Evolutionary conservation across 176 grass and related monocot genomes (phyloP).

Genomic region (Oryza australiensis): DNA sequence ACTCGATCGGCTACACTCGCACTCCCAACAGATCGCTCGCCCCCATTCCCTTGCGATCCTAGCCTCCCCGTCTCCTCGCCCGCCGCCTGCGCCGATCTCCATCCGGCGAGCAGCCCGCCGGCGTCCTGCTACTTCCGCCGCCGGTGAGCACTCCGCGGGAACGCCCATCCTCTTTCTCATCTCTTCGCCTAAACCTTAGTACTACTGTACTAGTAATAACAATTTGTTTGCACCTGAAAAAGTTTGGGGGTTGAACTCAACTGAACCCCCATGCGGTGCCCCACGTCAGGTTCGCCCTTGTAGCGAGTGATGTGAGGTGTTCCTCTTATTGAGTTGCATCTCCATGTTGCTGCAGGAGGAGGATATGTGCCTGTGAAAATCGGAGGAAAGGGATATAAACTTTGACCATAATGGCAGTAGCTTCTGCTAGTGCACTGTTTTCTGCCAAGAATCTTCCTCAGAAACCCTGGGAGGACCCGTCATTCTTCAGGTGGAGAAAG

Average conservation of each 20-base stretch:
- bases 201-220: too few species aligned
- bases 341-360: slow-evolving; percentile 20
- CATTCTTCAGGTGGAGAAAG: slow-evolving; percentile 93
- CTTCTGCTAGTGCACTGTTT: slow-evolving; percentile 45
- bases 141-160: too few species aligned
- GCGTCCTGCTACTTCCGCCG: too few species aligned
- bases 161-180: too few species aligned
- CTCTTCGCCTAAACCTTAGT: too few species aligned
- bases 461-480: slow-evolving; percentile 86
- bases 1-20: neutral
- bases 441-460: slow-evolving; percentile 27
- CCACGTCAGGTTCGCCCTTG: neutral
- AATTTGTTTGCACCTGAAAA: too few species aligned
- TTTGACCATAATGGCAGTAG: slow-evolving; percentile 42
- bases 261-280: too few species aligned
- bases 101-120: too few species aligned
- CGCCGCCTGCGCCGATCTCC: too few species aligned
- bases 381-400: neutral
- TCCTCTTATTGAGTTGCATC: neutral
- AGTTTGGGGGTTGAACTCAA: too few species aligned
- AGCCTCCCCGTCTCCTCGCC: too few species aligned
- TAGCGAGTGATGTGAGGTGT: neutral
- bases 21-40: neutral
- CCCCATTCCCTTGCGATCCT: neutral
- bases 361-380: slow-evolving; percentile 10